Base-by-base conservation (phyloP, 148 eudicot genomes). In the Limonium bicolor region DNA sequence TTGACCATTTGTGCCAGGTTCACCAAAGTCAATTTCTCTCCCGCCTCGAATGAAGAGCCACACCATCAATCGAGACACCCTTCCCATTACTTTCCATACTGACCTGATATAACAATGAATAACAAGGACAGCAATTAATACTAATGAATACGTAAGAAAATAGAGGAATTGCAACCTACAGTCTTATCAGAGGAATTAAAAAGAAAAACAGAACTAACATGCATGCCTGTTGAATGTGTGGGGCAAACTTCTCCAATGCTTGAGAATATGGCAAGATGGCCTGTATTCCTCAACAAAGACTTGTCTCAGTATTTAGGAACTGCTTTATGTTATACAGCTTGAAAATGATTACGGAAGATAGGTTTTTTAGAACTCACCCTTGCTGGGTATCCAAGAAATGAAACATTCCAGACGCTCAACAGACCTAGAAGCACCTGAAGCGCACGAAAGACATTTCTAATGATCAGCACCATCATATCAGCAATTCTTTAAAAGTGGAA, bases 41-140 rank as follows among this genome's bases (percentile, higher is more conserved):
- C 93, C 51, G n/a, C 60, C 73, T 85, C 61, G 64, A 84, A 49
- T 93, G 93, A 64, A 90, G 95, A 22, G 52, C 68, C 30, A 53
- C 76, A 21, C 95, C 97, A 61, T 80, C 93, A 48, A 90, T 84
- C 43, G 97, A 84, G 27, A 90, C 97, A 26, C 97, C 93, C 63
- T 90, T 90, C 33, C 97, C 97, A 52, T 90, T 90, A 69, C 97
- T 90, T 56, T 90, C 97, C 97, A 90, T 90, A 72, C 97, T 90
- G 37, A 90, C 95, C 95, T 90, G 63, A 52, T n/a, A n/a, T n/a
- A n/a, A n/a, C n/a, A n/a, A n/a, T n/a, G n/a, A n/a, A n/a, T n/a
- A n/a, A n/a, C n/a, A n/a, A n/a, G n/a, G n/a, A n/a, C n/a, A n/a
- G n/a, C n/a, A n/a, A n/a, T n/a, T n/a, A 12, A 23, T 18, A 43